phyloP scores from a whole-genome alignment of 257 asterid genomes.

The Solanum dulcamara region DNA sequence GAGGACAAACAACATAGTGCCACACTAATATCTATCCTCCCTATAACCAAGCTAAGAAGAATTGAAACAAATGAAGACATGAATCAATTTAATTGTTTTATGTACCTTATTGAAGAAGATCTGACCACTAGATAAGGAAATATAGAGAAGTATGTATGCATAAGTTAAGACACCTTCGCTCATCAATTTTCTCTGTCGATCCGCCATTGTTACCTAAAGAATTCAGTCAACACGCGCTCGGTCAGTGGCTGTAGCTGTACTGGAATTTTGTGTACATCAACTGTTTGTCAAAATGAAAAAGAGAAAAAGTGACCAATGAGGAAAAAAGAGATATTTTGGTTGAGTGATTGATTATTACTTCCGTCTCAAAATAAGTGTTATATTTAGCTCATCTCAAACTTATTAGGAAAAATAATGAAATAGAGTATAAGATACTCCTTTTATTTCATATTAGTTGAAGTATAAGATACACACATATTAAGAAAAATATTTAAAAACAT shows the following conservation, averaged over 20 bases:
- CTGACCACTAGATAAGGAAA: not conserved
- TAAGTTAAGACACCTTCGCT: slow-evolving; percentile 49
- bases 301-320: not conserved
- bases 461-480: too few relatives aligned
- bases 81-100: not conserved
- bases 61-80: not conserved
- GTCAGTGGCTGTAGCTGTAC: not conserved
- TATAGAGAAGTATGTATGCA: slow-evolving; percentile 51
- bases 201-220: slow-evolving; percentile 27
- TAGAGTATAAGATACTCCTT: too few relatives aligned
- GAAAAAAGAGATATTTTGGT: not conserved
- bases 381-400: not conserved
- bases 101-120: slow-evolving; percentile 55
- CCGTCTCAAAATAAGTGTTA: not conserved
- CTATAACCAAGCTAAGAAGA: not conserved
- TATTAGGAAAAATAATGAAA: too few relatives aligned
- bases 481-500: too few relatives aligned
- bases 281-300: not conserved
- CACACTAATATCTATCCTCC: not conserved
- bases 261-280: not conserved
- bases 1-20: not conserved
- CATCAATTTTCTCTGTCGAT: slow-evolving; percentile 37
- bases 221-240: not conserved
- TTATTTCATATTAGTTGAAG: too few relatives aligned
- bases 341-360: too few relatives aligned